phyloP scores from a whole-genome alignment of 129 eudicot species.

The Flaveria robusta region DNA sequence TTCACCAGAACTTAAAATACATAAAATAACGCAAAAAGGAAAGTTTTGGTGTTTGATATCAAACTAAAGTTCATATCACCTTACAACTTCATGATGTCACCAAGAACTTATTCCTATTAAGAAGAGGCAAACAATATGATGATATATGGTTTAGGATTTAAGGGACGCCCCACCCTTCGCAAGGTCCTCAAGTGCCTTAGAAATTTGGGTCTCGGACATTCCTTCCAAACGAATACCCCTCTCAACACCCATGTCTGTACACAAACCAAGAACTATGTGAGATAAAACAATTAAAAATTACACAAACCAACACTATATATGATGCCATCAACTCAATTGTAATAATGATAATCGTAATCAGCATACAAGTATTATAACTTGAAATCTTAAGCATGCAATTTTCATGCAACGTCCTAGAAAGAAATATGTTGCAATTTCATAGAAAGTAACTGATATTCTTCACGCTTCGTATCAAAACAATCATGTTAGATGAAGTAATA shows the following conservation, averaged over 20 bases:
- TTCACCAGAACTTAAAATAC: not conserved
- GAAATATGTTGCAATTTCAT: not conserved
- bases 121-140: not conserved
- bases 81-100: not conserved
- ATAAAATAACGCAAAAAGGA: not conserved
- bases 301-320: not conserved
- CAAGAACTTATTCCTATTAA: constrained; percentile 30
- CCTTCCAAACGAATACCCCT: constrained; percentile 87
- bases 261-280: not conserved
- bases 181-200: constrained; percentile 73
- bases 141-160: constrained; percentile 43
- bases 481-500: not conserved
- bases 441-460: not conserved
- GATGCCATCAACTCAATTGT: no score
- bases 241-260: constrained; percentile 81
- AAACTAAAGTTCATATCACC: no score
- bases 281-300: no score
- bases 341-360: no score
- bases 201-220: constrained; percentile 71
- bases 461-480: not conserved
- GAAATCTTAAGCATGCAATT: not conserved
- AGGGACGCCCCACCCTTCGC: constrained; percentile 59
- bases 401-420: not conserved
- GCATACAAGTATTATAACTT: not conserved
- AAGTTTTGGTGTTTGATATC: not conserved